Conservation (phyloP, 331 rosid genomes). For the Malus hybrid region DNA sequence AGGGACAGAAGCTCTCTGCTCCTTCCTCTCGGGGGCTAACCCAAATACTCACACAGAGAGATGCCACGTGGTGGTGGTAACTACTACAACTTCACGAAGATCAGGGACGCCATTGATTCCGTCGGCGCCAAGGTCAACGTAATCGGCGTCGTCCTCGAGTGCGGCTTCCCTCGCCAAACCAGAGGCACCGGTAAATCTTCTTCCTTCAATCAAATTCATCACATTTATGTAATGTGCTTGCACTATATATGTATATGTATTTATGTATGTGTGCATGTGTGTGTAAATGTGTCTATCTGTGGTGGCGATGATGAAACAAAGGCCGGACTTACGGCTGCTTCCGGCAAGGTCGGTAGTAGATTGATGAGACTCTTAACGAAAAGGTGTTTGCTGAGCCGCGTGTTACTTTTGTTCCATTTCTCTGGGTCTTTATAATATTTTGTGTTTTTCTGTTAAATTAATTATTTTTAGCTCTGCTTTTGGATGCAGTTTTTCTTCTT, state of each 20-base stretch:
- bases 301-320: constrained; percentile 75
- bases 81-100: constrained; percentile 26
- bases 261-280: not conserved
- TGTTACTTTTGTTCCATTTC: not conserved
- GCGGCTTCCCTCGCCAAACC: constrained; percentile 30
- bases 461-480: too few species aligned
- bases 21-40: not conserved
- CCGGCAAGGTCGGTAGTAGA: constrained; percentile 56
- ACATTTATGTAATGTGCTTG: not conserved
- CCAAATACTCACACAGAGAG: not conserved
- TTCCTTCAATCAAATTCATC: not conserved
- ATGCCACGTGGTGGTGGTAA: constrained; percentile 2
- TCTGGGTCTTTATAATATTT: not conserved
- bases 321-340: constrained; percentile 93
- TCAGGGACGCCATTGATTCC: constrained; percentile 29
- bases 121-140: constrained; percentile 33
- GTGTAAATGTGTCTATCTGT: not conserved
- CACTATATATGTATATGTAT: too few species aligned
- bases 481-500: not conserved
- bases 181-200: constrained; percentile 37
- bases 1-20: constrained; percentile 1
- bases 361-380: constrained; percentile 39
- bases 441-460: not conserved
- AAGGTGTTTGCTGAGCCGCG: constrained; percentile 70
- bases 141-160: constrained; percentile 31